Percentiles rank a stretch among this genome's conserved stretches.
Conservation (phyloP, 129 eudicot genomes). For the Saussurea involucrata region DNA sequence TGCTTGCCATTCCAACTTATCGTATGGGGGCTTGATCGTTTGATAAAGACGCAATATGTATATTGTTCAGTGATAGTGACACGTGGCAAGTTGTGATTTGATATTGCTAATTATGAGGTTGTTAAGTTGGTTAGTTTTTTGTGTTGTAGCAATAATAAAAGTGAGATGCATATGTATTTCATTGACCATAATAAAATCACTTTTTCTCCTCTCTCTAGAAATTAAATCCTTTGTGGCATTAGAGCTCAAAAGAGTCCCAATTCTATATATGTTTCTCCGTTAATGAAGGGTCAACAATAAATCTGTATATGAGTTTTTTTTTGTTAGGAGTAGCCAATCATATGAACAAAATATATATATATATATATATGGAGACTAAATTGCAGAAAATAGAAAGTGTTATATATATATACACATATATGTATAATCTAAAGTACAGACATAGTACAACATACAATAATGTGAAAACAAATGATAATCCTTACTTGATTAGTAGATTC, state of each 20-base stretch:
- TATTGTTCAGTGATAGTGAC: neutral
- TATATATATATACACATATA: too few relatives aligned
- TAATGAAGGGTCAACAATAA: neutral
- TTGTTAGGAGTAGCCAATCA: too few relatives aligned
- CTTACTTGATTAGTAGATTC: too few relatives aligned
- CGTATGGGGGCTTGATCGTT: neutral
- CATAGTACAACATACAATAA: too few relatives aligned
- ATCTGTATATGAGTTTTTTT: neutral
- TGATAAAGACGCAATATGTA: neutral
- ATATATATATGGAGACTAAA: too few relatives aligned
- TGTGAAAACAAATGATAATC: too few relatives aligned
- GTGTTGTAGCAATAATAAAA: neutral
- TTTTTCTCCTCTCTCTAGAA: neutral
- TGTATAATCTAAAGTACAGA: too few relatives aligned
- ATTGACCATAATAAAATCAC: neutral
- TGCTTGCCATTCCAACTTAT: constrained; percentile 23
- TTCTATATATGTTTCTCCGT: neutral
- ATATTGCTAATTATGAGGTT: neutral
- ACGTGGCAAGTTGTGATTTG: neutral
- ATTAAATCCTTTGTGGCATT: too few relatives aligned
- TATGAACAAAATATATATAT: too few relatives aligned
- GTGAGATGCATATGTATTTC: neutral
- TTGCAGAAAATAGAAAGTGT: too few relatives aligned
- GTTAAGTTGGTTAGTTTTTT: neutral
- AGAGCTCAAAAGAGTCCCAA: neutral